Evolutionary conservation across 2,329 filamentous ascomycete species (phyloP), one percentile per base, ranked within the genome.

Genomic region (Colletotrichum somersetense): DNA sequence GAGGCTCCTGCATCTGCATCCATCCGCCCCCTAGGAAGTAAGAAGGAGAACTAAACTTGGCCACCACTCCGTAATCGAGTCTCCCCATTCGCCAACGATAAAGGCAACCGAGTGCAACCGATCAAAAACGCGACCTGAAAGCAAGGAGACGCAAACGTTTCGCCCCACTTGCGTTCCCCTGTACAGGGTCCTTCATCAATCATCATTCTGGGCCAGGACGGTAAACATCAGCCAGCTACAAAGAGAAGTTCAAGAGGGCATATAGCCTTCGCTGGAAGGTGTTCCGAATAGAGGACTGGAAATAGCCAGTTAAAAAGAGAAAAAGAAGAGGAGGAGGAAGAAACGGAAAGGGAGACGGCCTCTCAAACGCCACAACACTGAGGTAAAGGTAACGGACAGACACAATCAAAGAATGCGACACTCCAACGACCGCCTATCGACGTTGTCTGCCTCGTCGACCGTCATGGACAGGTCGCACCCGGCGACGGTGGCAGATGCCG

Each of bases 371-470:
- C n/a, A 42, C 18, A 55, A 44, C 6, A n/a, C 16, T 5, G 46
- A 26, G 35, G 20, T 38, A 48, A 63, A 53, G 3, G 44, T 26
- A 30, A 33, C 46, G 3, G 20, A 40, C 12, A 26, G 52, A 33
- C 23, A 35, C 35, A 35, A 55, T 1, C 18, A 42, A 26, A 26
- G 20, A 30, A 74, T 73, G 70, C 53, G 44, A 20, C 61, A 62
- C 35, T 53, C 70, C 38, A 62, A 59, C 33, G 56, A 56, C 70
- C 55, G 63, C 23, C 26, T 66, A 40, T 67, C 67, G n/a, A 69
- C 64, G 40, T 71, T 63, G 50, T 74, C 72, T 44, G 74, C 76
- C 57, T 66, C 73, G 33, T 73, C 75, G 7, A 74, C 72, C 23
- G 63, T 71, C 59, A 65, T 62, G 62, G 71, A 72, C 44, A 66